Conservation (phyloP, 1,139 yeast genomes). For the Tardiomyces digboiensis region DNA sequence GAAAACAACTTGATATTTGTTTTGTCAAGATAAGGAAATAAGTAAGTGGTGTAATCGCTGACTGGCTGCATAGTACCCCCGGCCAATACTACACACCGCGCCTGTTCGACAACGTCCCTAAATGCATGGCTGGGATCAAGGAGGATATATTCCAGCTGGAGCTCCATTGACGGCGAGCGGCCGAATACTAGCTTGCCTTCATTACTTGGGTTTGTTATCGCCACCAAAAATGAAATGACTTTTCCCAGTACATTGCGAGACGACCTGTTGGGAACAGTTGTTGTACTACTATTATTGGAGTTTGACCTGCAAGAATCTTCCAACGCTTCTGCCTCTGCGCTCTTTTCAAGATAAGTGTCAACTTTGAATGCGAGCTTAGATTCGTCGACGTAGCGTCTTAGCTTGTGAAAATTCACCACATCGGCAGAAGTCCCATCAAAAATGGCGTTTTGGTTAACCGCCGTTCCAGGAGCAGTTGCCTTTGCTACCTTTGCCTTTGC, state of each 20-base stretch:
- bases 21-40: constrained; percentile 49
- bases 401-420: constrained; percentile 55
- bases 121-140: constrained; percentile 75
- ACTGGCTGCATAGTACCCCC: constrained; percentile 98
- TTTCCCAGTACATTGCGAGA: not conserved
- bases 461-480: constrained; percentile 40
- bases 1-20: constrained; percentile 44
- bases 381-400: constrained; percentile 52
- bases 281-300: not conserved
- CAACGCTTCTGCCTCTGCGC: constrained; percentile 9
- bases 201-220: constrained; percentile 61
- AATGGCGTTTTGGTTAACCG: constrained; percentile 42
- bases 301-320: constrained; percentile 2
- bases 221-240: constrained; percentile 52
- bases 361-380: constrained; percentile 81
- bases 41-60: constrained; percentile 50
- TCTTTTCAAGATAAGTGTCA: constrained; percentile 52
- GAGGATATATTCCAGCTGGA: constrained; percentile 55
- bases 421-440: constrained; percentile 58
- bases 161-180: constrained; percentile 19
- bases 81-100: constrained; percentile 68
- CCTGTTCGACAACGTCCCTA: constrained; percentile 51
- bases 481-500: constrained; percentile 17
- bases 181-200: constrained; percentile 82
- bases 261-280: not conserved